A percentile compares a stretch with the other conserved stretches of the same genome.
phyloP scores from a whole-genome alignment of 2,329 filamentous ascomycete genomes.

The Orbilia oligospora region DNA sequence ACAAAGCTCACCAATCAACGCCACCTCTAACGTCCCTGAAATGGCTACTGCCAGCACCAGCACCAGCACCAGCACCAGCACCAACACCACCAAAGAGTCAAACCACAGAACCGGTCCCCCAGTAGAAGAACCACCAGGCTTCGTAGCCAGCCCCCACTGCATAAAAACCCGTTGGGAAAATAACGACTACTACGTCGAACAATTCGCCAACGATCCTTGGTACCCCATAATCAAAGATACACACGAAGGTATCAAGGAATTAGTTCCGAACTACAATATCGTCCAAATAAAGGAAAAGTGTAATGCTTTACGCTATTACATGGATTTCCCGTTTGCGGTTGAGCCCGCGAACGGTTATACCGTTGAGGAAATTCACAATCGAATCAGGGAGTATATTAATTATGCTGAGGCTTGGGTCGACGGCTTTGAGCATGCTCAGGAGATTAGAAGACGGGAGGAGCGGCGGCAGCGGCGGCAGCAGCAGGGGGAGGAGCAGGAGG shows the following conservation, averaged over 20 bases:
- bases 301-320: background rate
- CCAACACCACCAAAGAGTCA: background rate
- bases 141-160: background rate
- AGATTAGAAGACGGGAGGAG: too few relatives aligned
- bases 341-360: background rate
- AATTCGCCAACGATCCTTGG: slow-evolving; percentile 10
- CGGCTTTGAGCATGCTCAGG: background rate
- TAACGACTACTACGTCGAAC: slow-evolving; percentile 4
- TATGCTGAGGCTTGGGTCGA: slow-evolving; percentile 9
- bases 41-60: too few relatives aligned
- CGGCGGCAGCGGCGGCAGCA: too few relatives aligned
- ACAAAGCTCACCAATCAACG: too few relatives aligned
- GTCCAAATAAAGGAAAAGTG: background rate
- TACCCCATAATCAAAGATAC: background rate
- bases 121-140: background rate
- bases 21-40: too few relatives aligned
- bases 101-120: background rate
- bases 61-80: too few relatives aligned
- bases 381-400: background rate
- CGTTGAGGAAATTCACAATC: background rate
- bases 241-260: background rate
- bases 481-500: too few relatives aligned
- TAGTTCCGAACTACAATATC: slow-evolving; percentile 16
- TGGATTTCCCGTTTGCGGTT: background rate
- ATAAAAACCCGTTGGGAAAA: slow-evolving; percentile 13